phyloP scores from a whole-genome alignment of 2,329 filamentous ascomycete genomes.

The Orbilia javanica region DNA sequence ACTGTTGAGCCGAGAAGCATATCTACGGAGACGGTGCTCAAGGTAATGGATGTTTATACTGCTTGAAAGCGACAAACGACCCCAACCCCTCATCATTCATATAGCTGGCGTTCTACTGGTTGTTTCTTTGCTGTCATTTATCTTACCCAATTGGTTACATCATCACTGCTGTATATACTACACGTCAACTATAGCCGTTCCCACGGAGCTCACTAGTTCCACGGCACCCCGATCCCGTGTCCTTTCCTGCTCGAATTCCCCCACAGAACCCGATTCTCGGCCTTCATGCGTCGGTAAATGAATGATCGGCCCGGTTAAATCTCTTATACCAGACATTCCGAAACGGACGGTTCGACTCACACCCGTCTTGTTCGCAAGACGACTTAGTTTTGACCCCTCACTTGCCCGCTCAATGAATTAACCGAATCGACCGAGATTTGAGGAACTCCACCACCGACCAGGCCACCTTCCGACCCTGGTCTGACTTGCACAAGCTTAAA shows the following conservation, averaged over 20 bases:
- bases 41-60: slow-evolving; percentile 4
- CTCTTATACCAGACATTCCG: not conserved
- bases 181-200: slow-evolving; percentile 16
- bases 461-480: slow-evolving; percentile 36
- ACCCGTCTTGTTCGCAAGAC: not conserved
- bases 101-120: slow-evolving; percentile 15
- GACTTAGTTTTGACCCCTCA: slow-evolving; percentile 3
- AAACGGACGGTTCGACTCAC: slow-evolving; percentile 24
- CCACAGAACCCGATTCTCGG: slow-evolving; percentile 23
- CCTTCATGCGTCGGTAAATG: not conserved
- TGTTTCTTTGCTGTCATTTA: slow-evolving; percentile 17
- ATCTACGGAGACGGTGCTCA: not conserved
- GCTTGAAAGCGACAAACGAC: not conserved
- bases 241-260: not conserved
- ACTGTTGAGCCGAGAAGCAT: not conserved
- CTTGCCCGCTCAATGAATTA: not conserved
- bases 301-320: slow-evolving; percentile 42
- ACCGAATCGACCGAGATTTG: slow-evolving; percentile 49
- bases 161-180: slow-evolving; percentile 12
- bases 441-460: slow-evolving; percentile 19
- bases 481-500: not conserved
- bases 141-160: slow-evolving; percentile 21
- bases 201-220: slow-evolving; percentile 3
- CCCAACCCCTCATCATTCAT: slow-evolving; percentile 12
- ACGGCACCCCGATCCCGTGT: slow-evolving; percentile 6